Evolutionary conservation across 2,329 filamentous ascomycete genomes (phyloP).

Genomic region (Aspergillus sp.): DNA sequence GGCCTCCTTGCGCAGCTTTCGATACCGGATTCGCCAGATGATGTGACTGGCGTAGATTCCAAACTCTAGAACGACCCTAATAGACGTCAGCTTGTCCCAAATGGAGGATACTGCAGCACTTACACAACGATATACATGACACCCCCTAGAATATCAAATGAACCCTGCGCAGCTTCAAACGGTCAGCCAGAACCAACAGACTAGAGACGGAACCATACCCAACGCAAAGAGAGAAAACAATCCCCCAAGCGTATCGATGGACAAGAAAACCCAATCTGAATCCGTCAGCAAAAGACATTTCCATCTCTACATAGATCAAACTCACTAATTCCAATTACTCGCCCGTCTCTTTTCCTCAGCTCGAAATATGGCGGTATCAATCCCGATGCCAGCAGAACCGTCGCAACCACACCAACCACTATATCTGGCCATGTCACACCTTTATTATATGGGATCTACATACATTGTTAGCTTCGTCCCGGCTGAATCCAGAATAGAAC

Average conservation of each 20-base stretch:
- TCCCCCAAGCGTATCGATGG: constrained; percentile 57
- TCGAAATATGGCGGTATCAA: constrained; percentile 59
- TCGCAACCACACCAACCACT: constrained; percentile 55
- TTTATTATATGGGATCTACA: constrained; percentile 49
- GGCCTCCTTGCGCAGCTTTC: constrained; percentile 49
- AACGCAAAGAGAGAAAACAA: constrained; percentile 61
- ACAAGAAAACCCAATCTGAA: constrained; percentile 52
- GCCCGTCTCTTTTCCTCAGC: constrained; percentile 56
- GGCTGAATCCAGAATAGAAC: constrained; percentile 5
- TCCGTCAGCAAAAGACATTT: constrained; percentile 18
- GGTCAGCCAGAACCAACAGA: constrained; percentile 7
- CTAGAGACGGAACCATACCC: constrained; percentile 34
- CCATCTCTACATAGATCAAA: constrained; percentile 2
- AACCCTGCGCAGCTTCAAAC: constrained; percentile 51
- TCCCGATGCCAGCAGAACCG: constrained; percentile 53
- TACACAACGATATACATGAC: constrained; percentile 58
- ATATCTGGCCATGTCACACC: constrained; percentile 53
- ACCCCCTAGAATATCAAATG: constrained; percentile 58
- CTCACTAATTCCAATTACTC: constrained; percentile 58
- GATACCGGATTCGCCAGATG: constrained; percentile 55
- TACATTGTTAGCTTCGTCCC: not conserved
- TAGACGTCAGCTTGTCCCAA: not conserved
- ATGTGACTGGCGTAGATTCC: constrained; percentile 58
- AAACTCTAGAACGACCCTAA: constrained; percentile 52
- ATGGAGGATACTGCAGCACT: constrained; percentile 16